These are phyloP conservation scores for Fraxinus greggii DNA, from an alignment of 305 asterid genomes.

Conservation along the genomic window DNA sequence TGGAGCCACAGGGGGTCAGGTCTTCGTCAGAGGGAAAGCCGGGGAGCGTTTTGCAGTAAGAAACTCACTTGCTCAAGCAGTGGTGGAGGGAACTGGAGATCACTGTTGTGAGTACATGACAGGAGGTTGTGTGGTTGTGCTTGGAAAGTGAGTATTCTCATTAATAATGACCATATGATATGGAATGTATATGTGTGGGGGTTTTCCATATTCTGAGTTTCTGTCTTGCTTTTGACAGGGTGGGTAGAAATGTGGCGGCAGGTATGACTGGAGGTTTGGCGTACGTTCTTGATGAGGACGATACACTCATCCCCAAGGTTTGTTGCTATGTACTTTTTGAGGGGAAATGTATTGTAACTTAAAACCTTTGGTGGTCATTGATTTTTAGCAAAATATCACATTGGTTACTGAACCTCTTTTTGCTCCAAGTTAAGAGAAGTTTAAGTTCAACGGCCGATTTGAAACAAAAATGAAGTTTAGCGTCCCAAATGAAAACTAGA, in stretches of 20 bases:
- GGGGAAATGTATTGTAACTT: neutral
- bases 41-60: conserved; percentile 98
- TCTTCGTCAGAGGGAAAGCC: conserved; percentile 86
- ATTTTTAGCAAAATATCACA: neutral
- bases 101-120: conserved; percentile 99
- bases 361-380: neutral
- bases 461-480: conserved; percentile 1
- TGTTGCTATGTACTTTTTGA: conserved; percentile 9
- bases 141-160: conserved; percentile 76
- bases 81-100: conserved; percentile 97
- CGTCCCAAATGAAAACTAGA: neutral
- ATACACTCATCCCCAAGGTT: conserved; percentile 85
- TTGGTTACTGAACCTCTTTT: neutral
- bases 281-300: conserved; percentile 91
- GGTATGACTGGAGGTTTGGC: conserved; percentile 99
- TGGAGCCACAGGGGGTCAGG: conserved; percentile 97
- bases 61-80: conserved; percentile 96
- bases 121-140: conserved; percentile 92
- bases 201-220: neutral
- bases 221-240: conserved; percentile 48
- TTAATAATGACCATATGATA: neutral
- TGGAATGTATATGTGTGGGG: neutral
- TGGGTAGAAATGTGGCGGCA: conserved; percentile 96
- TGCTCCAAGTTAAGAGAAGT: neutral
- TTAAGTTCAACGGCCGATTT: neutral